Evolutionary conservation across 2,329 filamentous ascomycete species (phyloP).

Genomic region (Ampelomyces quisqualis): DNA sequence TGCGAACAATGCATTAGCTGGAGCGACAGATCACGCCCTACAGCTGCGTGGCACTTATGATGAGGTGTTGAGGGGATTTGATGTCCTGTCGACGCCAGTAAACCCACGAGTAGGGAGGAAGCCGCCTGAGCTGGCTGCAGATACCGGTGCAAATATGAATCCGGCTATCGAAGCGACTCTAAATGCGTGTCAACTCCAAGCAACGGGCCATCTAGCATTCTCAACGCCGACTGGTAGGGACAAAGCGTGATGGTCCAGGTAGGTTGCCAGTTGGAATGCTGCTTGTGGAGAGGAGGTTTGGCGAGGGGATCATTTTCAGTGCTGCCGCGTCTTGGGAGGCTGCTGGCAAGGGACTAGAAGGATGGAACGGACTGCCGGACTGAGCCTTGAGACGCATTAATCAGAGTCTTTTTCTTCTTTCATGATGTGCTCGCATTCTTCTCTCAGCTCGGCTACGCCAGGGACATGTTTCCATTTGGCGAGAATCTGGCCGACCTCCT

Average conservation of each 20-base stretch:
- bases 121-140: slow-evolving; percentile 40
- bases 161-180: slow-evolving; percentile 49
- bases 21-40: slow-evolving; percentile 51
- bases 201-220: slow-evolving; percentile 54
- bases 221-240: slow-evolving; percentile 48
- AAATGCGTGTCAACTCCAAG: slow-evolving; percentile 52
- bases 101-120: slow-evolving; percentile 50
- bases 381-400: slow-evolving; percentile 11
- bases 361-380: slow-evolving; percentile 21
- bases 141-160: slow-evolving; percentile 46
- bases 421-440: slow-evolving; percentile 41
- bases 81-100: slow-evolving; percentile 53
- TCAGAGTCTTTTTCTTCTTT: slow-evolving; percentile 29
- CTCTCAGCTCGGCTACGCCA: slow-evolving; percentile 46
- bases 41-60: slow-evolving; percentile 54
- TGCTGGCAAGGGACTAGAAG: slow-evolving; percentile 26
- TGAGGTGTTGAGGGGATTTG: slow-evolving; percentile 45
- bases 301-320: slow-evolving; percentile 38
- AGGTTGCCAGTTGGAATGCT: slow-evolving; percentile 43
- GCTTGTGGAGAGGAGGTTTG: slow-evolving; percentile 39
- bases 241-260: slow-evolving; percentile 14
- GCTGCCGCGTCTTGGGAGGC: slow-evolving; percentile 42
- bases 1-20: slow-evolving; percentile 42
- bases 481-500: slow-evolving; percentile 43
- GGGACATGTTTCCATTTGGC: slow-evolving; percentile 48